These are phyloP conservation scores for Angophora floribunda DNA, from an alignment of 345 rosid genomes.

Conservation along the genomic window DNA sequence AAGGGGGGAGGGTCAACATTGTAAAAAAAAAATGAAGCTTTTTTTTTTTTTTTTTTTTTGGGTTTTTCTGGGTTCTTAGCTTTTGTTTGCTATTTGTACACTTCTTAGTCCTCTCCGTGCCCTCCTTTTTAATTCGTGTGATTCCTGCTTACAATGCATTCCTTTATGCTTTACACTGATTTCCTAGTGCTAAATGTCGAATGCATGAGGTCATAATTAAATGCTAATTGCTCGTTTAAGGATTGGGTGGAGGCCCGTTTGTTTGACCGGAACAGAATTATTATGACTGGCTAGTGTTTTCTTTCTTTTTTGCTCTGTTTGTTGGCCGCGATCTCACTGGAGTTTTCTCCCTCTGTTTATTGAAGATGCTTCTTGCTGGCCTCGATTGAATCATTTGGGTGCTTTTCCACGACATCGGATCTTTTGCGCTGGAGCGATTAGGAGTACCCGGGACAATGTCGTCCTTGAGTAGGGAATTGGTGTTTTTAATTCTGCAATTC, in stretches of 20 bases:
- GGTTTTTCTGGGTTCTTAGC: neutral
- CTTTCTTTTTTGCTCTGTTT: neutral
- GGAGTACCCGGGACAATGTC: constrained; percentile 26
- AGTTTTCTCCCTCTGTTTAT: neutral
- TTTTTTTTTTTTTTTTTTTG: neutral
- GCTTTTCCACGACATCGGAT: neutral
- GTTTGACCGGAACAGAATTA: neutral
- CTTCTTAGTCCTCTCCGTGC: neutral
- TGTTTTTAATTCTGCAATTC: constrained; percentile 77
- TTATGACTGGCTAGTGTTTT: neutral
- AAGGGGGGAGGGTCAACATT: neutral
- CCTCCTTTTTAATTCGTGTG: neutral
- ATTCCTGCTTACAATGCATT: neutral
- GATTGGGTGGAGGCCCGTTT: neutral
- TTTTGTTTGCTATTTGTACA: neutral
- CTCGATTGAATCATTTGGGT: neutral
- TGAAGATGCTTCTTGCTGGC: neutral
- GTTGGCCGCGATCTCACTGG: neutral
- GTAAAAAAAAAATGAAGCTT: neutral
- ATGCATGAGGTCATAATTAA: neutral
- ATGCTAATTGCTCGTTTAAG: neutral
- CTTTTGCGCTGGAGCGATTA: neutral
- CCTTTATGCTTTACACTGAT: neutral
- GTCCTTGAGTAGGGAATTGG: constrained; percentile 72
- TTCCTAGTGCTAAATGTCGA: neutral